These are phyloP conservation scores for Cornus florida DNA, from an alignment of 148 eudicot species.

Conservation along the genomic window DNA sequence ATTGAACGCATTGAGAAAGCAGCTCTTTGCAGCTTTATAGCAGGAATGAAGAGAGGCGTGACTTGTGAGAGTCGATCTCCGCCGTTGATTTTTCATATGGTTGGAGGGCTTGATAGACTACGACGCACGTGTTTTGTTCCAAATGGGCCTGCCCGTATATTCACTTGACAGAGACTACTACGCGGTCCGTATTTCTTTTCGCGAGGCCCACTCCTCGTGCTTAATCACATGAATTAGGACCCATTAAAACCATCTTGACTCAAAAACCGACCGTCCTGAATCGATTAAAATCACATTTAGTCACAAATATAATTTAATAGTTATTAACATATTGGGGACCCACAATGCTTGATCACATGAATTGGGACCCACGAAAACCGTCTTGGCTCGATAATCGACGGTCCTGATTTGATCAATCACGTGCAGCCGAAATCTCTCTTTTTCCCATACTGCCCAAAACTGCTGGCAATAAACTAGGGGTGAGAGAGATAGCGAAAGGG, in stretches of 20 bases:
- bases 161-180: background rate
- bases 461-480: no score
- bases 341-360: background rate
- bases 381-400: background rate
- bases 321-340: no score
- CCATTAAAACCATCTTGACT: no score
- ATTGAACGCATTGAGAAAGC: background rate
- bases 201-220: background rate
- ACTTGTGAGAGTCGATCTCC: background rate
- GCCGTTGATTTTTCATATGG: background rate
- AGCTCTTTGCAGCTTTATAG: constrained; percentile 12
- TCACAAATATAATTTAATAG: no score
- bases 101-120: background rate
- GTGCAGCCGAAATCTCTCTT: no score
- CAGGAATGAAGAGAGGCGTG: background rate
- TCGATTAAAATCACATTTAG: no score
- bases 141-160: background rate
- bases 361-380: background rate
- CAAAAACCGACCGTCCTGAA: no score
- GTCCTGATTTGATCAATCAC: constrained; percentile 1
- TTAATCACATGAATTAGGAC: no score
- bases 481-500: no score
- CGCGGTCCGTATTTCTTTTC: no score
- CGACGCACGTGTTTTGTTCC: background rate
- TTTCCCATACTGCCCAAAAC: no score